Evolutionary conservation across 805 yeast species (phyloP).

Genomic region (Yarrowia yakushimensis): DNA sequence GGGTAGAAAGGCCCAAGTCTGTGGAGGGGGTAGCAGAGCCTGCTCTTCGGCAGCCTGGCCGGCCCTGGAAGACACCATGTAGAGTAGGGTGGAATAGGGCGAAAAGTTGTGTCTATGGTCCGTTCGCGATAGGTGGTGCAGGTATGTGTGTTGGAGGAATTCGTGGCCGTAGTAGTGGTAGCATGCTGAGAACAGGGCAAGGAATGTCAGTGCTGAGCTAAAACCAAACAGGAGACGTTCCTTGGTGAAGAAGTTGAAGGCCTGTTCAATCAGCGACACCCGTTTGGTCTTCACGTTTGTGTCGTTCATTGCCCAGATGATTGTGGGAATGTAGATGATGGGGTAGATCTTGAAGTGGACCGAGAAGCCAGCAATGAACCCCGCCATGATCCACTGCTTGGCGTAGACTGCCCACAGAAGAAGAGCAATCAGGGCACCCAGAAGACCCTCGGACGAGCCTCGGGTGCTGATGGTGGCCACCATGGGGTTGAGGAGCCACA

Average conservation of each 20-base stretch:
- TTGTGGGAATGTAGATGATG: slow-evolving; percentile 75
- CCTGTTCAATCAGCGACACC: slow-evolving; percentile 34
- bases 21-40: slow-evolving; percentile 26
- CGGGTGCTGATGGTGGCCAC: slow-evolving; percentile 88
- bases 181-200: slow-evolving; percentile 54
- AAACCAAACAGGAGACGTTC: slow-evolving; percentile 45
- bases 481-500: slow-evolving; percentile 95
- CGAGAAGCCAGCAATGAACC: slow-evolving; percentile 62
- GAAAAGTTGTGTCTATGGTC: slow-evolving; percentile 97
- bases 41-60: slow-evolving; percentile 13
- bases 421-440: slow-evolving; percentile 71
- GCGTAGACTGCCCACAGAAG: slow-evolving; percentile 48
- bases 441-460: slow-evolving; percentile 87
- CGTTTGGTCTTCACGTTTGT: slow-evolving; percentile 26
- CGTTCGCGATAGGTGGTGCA: slow-evolving; percentile 75
- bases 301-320: slow-evolving; percentile 46
- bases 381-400: slow-evolving; percentile 41
- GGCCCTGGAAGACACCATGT: slow-evolving; percentile 43
- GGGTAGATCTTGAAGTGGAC: slow-evolving; percentile 93
- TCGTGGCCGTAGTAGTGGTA: slow-evolving; percentile 67
- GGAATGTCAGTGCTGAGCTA: slow-evolving; percentile 45
- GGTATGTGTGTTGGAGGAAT: slow-evolving; percentile 70
- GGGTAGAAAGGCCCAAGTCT: slow-evolving; percentile 73
- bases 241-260: slow-evolving; percentile 40
- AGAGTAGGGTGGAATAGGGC: slow-evolving; percentile 69